phyloP scores from a whole-genome alignment of 371 early-diverging fungal genomes.

The Mortierella sp. region DNA sequence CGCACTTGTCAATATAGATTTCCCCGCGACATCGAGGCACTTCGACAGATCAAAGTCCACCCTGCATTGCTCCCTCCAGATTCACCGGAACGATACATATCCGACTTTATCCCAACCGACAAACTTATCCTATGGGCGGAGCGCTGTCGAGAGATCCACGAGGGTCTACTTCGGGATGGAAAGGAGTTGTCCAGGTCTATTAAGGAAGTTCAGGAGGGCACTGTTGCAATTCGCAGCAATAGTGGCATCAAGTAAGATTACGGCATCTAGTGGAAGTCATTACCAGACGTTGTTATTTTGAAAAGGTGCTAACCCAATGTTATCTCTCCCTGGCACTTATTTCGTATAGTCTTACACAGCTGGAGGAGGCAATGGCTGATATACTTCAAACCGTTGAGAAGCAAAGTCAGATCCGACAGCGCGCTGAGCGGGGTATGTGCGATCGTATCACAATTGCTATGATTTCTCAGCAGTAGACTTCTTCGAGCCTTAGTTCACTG shows the following conservation, averaged over 20 bases:
- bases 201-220: slow-evolving; percentile 56
- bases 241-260: slow-evolving; percentile 53
- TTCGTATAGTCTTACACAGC: slow-evolving; percentile 39
- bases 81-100: slow-evolving; percentile 39
- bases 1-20: slow-evolving; percentile 30
- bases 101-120: slow-evolving; percentile 56
- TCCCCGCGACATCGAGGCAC: slow-evolving; percentile 53
- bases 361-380: slow-evolving; percentile 51
- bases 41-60: slow-evolving; percentile 57
- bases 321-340: neutral
- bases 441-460: no score
- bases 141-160: slow-evolving; percentile 51
- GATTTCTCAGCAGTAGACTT: no score
- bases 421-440: slow-evolving; percentile 30
- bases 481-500: neutral
- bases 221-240: slow-evolving; percentile 45
- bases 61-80: slow-evolving; percentile 50
- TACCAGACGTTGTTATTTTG: neutral
- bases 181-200: slow-evolving; percentile 44
- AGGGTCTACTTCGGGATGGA: slow-evolving; percentile 40
- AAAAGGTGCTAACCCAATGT: neutral
- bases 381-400: slow-evolving; percentile 50
- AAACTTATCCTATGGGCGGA: slow-evolving; percentile 54
- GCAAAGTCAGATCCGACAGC: slow-evolving; percentile 44
- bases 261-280: neutral